These are phyloP conservation scores for Leccinum longicurvipes DNA, from an alignment of 768 basidiomycete genomes.

Conservation along the genomic window DNA sequence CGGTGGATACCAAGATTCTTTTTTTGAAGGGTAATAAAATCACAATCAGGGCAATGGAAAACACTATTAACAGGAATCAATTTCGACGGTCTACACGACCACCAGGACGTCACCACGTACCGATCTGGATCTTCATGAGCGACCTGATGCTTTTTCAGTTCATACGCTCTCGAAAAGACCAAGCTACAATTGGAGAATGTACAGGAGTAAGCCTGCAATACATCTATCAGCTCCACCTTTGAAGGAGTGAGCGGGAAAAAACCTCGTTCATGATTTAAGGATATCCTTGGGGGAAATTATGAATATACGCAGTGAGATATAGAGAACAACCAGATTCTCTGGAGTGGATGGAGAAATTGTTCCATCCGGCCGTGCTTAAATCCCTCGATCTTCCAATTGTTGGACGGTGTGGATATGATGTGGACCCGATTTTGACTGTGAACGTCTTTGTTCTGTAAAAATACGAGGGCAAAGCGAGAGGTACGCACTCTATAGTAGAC, in stretches of 20 bases:
- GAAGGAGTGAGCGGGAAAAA: not conserved
- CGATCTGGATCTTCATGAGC: slow-evolving; percentile 7
- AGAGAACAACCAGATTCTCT: slow-evolving; percentile 14
- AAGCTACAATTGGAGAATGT: not conserved
- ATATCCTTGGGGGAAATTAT: not conserved
- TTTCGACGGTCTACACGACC: not conserved
- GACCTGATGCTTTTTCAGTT: slow-evolving; percentile 11
- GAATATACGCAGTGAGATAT: not conserved
- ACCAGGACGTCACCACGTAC: not conserved
- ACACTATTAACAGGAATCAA: slow-evolving; percentile 1
- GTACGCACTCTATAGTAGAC: not conserved
- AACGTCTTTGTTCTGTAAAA: not conserved
- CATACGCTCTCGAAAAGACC: slow-evolving; percentile 3
- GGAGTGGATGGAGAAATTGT: not conserved
- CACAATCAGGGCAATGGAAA: slow-evolving; percentile 13
- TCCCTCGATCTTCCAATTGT: slow-evolving; percentile 2
- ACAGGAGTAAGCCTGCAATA: slow-evolving; percentile 3
- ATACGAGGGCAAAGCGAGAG: slow-evolving; percentile 4
- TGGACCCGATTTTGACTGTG: not conserved
- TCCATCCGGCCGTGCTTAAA: slow-evolving; percentile 9
- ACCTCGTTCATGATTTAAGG: slow-evolving; percentile 9
- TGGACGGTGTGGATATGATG: not conserved
- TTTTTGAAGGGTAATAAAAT: slow-evolving; percentile 1
- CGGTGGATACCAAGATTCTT: slow-evolving; percentile 17
- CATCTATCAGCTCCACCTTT: not conserved